Percentiles rank a stretch among this genome's conserved stretches.
Conservation (phyloP, 768 basidiomycete species). For the Boletus bicolor region DNA sequence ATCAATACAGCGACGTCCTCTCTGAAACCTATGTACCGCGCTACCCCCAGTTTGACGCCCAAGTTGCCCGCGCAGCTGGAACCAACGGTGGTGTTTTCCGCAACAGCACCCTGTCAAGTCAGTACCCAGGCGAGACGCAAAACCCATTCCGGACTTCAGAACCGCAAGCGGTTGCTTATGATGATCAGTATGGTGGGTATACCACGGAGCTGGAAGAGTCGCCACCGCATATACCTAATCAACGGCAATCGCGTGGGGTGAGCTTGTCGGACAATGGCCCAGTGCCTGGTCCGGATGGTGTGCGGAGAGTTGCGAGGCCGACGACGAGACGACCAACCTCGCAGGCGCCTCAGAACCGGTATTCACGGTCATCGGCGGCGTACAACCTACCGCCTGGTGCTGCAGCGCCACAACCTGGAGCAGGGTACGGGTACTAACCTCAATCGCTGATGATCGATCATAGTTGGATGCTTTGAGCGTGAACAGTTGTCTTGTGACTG, state of each 20-base stretch:
- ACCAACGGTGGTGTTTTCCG: constrained; percentile 39
- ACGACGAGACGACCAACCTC: constrained; percentile 54
- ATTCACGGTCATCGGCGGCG: constrained; percentile 57
- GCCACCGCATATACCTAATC: constrained; percentile 11
- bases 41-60: constrained; percentile 38
- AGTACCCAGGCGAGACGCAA: constrained; percentile 45
- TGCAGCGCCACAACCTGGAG: constrained; percentile 53
- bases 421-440: constrained; percentile 15
- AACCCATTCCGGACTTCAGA: constrained; percentile 59
- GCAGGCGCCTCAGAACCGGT: constrained; percentile 63
- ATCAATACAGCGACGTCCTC: constrained; percentile 30
- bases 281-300: constrained; percentile 73
- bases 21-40: constrained; percentile 18
- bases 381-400: constrained; percentile 71
- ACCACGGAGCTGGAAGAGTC: constrained; percentile 38
- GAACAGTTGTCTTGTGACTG: constrained; percentile 1
- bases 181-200: constrained; percentile 33
- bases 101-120: constrained; percentile 34
- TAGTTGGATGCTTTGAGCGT: constrained; percentile 5
- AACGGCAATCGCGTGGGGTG: constrained; percentile 54
- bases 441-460: neutral
- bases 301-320: constrained; percentile 72
- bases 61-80: constrained; percentile 38
- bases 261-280: constrained; percentile 82
- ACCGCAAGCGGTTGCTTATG: constrained; percentile 39